Evolutionary conservation across 108 stramenopile species (phyloP), one percentile per base, ranked within the genome.

Genomic region (Cyclostephanos invisitatus): DNA sequence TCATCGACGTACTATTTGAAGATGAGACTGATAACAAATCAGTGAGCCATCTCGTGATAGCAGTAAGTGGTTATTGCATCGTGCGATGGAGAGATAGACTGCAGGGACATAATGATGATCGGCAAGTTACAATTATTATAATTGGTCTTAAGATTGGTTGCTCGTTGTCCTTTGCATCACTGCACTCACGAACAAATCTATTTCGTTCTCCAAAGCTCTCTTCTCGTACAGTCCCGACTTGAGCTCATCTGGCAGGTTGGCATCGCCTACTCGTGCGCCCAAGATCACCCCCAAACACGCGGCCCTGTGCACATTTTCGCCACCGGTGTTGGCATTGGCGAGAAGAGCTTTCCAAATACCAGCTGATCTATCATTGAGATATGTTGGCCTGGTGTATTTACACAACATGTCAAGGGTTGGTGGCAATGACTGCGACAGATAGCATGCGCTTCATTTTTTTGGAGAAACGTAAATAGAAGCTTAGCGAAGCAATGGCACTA

Each of bases 231-330:
- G 70, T 38, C 86, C 92, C 1, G 75, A 65, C 17, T 86, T 82
- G 37, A 90, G 65, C 24, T 77, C 55, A 21, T 67, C 7, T 48
- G 87, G 88, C 38, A 91, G 62, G 20, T 66, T 29, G 22, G 73
- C 71, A 10, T 70, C 40, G 4, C 91, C 90, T 5, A 58, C 77
- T 56, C 84, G 62, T 7, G 93, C 92, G 11, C 93, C 96, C 38
- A 95, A 60, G 28, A 96, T 64, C 6, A 91, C 94, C 2, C 96
- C 96, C 22, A 96, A 62, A 4, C 88, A 36, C 7, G 92, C 82
- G 15, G 90, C 96, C 15, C 91, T 81, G 75, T 91, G 91, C 5
- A 93, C 93, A 81, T 96, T 96, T 62, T 96, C 96, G 24, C 96
- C 96, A 3, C 96, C 96, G 0, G 83, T 85, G 62, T 95, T 96